phyloP scores from a whole-genome alignment of 257 asterid species.

The Solanum infundibuliforme region DNA sequence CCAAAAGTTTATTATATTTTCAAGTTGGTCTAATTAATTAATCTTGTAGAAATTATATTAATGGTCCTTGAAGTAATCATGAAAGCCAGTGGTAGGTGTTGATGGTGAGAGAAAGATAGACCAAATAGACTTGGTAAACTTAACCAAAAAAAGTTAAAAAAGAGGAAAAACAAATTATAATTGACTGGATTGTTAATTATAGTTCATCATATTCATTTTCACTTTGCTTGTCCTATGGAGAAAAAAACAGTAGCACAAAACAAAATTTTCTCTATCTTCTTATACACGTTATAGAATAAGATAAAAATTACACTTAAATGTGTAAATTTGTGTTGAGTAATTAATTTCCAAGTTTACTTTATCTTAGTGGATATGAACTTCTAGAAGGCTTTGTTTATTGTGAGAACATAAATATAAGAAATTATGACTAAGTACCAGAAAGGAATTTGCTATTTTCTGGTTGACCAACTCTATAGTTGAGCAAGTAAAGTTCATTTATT shows the following conservation, averaged over 20 bases:
- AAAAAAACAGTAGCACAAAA: background rate
- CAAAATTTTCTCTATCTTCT: background rate
- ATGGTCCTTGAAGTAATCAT: slow-evolving; percentile 31
- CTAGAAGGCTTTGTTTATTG: background rate
- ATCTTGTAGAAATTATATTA: background rate
- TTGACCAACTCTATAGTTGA: background rate
- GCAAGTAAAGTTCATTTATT: background rate
- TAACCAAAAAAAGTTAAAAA: background rate
- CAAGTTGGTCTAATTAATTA: background rate
- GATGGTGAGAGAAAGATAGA: background rate
- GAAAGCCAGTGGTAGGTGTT: slow-evolving; percentile 27
- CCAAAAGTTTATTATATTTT: background rate
- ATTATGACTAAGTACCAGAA: background rate
- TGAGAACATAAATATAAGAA: background rate
- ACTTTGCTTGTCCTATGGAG: background rate
- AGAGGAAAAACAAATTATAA: background rate
- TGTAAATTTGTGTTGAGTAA: background rate
- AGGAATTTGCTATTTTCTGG: background rate
- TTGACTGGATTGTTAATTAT: background rate
- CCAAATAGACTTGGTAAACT: slow-evolving; percentile 34
- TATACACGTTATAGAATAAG: background rate
- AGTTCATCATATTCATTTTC: background rate
- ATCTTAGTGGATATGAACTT: background rate
- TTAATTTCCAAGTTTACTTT: background rate
- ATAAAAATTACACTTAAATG: background rate